These are phyloP conservation scores for Chaetothyriales sp. DNA, from an alignment of 2,329 filamentous ascomycete species.

Conservation along the genomic window DNA sequence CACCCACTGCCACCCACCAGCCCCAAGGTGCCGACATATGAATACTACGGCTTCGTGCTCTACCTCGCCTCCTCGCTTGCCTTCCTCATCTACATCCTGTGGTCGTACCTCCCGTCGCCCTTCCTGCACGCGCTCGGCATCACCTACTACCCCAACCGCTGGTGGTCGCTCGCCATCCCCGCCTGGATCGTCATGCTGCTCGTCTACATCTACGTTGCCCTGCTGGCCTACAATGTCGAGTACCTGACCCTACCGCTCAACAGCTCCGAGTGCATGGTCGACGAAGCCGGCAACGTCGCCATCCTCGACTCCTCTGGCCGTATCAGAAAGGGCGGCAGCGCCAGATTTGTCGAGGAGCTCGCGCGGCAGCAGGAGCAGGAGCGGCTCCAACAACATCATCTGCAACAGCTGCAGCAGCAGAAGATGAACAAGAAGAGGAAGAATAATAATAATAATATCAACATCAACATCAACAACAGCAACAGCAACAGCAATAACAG, in stretches of 20 bases:
- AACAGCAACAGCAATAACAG: constrained; percentile 23
- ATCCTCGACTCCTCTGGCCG: constrained; percentile 59
- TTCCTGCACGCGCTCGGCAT: constrained; percentile 88
- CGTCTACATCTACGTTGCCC: constrained; percentile 84
- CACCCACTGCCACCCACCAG: constrained; percentile 64
- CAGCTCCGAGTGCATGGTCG: constrained; percentile 77
- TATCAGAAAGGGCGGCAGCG: constrained; percentile 31
- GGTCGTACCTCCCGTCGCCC: constrained; percentile 82
- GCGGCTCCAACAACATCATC: constrained; percentile 18
- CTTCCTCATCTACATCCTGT: constrained; percentile 59
- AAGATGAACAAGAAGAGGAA: constrained; percentile 24
- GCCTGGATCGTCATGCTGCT: constrained; percentile 78
- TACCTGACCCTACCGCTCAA: constrained; percentile 68
- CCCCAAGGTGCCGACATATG: constrained; percentile 94
- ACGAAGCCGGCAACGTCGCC: constrained; percentile 75
- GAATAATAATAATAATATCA: too few species aligned
- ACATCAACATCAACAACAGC: constrained; percentile 19
- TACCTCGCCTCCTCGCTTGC: constrained; percentile 76
- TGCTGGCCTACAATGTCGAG: constrained; percentile 80
- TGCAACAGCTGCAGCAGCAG: constrained; percentile 27
- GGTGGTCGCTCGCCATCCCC: constrained; percentile 91
- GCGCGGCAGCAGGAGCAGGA: constrained; percentile 20
- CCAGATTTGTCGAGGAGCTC: constrained; percentile 16
- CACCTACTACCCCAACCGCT: constrained; percentile 90
- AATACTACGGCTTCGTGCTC: constrained; percentile 97